These are phyloP conservation scores for Blastocystis sp. DNA, from an alignment of 352 stramenopile genomes.

Conservation along the genomic window DNA sequence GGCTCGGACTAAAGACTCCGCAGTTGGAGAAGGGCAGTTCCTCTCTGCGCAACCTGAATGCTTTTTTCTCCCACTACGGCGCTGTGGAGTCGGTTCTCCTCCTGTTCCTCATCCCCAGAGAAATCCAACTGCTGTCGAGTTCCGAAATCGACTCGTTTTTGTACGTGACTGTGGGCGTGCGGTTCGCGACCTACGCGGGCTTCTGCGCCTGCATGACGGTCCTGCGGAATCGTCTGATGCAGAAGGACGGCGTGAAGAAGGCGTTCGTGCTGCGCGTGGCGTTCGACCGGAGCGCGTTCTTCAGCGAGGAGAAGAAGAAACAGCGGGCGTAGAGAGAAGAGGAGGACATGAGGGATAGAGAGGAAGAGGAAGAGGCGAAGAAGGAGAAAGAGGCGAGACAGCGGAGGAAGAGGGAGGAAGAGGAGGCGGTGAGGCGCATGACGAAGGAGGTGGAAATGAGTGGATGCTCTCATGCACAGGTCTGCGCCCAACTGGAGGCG, in stretches of 20 bases:
- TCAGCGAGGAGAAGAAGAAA: background rate
- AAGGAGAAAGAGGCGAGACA: slow-evolving; percentile 1
- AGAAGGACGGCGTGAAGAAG: slow-evolving; percentile 26
- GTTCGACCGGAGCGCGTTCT: slow-evolving; percentile 13
- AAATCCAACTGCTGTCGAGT: background rate
- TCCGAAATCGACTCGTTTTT: background rate
- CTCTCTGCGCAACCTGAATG: background rate
- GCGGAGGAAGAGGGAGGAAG: background rate
- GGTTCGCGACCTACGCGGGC: background rate
- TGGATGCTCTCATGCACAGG: background rate
- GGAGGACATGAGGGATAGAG: background rate
- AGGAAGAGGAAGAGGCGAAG: slow-evolving; percentile 2
- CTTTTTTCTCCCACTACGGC: background rate
- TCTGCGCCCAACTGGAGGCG: background rate
- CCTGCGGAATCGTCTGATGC: slow-evolving; percentile 8
- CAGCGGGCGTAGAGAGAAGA: background rate
- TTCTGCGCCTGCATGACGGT: background rate
- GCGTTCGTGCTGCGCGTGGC: slow-evolving; percentile 4
- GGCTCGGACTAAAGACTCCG: background rate
- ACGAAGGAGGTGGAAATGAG: background rate
- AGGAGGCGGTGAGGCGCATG: background rate
- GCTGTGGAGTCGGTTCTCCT: background rate
- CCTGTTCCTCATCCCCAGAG: background rate
- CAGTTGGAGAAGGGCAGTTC: slow-evolving; percentile 8
- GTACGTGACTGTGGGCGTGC: background rate